Evolutionary conservation across 139 green algal species (phyloP).

Genomic region (Auxenochlorella protothecoides): DNA sequence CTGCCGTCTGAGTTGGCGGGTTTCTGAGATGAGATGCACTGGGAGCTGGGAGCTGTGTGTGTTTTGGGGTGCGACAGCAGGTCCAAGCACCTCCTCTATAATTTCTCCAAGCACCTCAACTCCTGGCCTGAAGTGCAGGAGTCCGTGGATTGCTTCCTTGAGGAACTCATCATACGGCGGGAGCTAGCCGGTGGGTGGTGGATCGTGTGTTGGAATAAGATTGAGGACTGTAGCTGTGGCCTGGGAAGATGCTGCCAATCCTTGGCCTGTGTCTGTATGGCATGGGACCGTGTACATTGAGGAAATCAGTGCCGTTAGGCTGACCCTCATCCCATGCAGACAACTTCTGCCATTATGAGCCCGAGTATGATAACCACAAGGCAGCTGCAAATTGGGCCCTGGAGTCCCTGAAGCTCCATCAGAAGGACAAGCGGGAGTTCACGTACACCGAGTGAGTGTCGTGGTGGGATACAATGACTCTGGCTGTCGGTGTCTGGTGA

Average conservation of each 20-base stretch:
- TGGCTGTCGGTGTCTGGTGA: no score
- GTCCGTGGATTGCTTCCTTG: conserved; percentile 81
- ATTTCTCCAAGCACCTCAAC: no score
- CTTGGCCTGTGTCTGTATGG: no score
- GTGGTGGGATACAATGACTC: background rate
- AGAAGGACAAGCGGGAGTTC: conserved; percentile 56
- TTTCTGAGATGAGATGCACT: no score
- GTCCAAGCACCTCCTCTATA: no score
- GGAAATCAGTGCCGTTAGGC: no score
- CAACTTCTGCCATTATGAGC: conserved; percentile 86
- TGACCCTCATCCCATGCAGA: conserved; percentile 30
- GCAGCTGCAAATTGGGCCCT: conserved; percentile 69
- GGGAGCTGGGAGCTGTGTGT: no score
- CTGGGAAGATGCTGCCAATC: no score
- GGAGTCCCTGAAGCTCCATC: conserved; percentile 64
- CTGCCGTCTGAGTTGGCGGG: no score
- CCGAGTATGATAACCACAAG: conserved; percentile 37
- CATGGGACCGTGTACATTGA: no score
- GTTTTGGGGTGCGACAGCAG: no score
- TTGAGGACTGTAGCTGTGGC: background rate
- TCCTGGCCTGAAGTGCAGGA: conserved; percentile 12
- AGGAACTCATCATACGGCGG: conserved; percentile 85
- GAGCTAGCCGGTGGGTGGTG: conserved; percentile 52
- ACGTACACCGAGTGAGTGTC: conserved; percentile 50
- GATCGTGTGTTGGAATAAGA: background rate